phyloP scores from a whole-genome alignment of 495 filamentous ascomycete genomes.

The Thermochaetoides thermophila region DNA sequence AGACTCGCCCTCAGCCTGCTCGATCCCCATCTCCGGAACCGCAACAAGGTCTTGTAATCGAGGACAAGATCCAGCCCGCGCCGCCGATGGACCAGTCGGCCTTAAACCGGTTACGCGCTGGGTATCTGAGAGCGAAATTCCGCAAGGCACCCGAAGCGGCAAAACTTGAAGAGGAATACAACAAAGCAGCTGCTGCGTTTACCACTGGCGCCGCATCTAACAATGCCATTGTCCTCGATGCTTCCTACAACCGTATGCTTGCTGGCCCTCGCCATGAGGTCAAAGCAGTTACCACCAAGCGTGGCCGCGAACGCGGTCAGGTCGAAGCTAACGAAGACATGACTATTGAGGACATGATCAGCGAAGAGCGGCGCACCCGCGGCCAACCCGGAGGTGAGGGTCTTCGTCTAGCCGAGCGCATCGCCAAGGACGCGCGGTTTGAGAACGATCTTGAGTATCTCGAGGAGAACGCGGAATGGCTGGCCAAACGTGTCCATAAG shows the following conservation, averaged over 20 bases:
- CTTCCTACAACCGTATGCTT: constrained; percentile 80
- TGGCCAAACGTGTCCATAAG: constrained; percentile 80
- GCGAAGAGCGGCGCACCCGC: constrained; percentile 73
- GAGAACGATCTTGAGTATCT: constrained; percentile 91
- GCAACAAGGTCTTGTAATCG: constrained; percentile 30
- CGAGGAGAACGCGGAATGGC: constrained; percentile 86
- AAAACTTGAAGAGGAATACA: constrained; percentile 75
- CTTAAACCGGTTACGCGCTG: constrained; percentile 79
- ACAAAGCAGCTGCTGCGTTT: constrained; percentile 49
- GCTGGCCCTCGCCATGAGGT: constrained; percentile 66
- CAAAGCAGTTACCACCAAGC: constrained; percentile 55
- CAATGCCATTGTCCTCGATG: constrained; percentile 64
- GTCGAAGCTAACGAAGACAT: constrained; percentile 91
- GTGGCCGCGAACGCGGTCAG: constrained; percentile 62
- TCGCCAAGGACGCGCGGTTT: constrained; percentile 85
- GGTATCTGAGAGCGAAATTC: constrained; percentile 88
- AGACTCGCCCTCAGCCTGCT: constrained; percentile 4
- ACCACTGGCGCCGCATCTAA: constrained; percentile 32
- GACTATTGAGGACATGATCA: constrained; percentile 89
- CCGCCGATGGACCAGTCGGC: constrained; percentile 53
- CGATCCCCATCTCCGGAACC: constrained; percentile 8
- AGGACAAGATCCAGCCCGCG: constrained; percentile 28
- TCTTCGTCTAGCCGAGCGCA: constrained; percentile 69
- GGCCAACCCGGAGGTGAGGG: constrained; percentile 72
- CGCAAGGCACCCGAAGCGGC: constrained; percentile 55